A percentile compares a stretch with the other conserved stretches of the same genome.
phyloP scores from a whole-genome alignment of 176 grass and related monocot species.

The Ampelocalamus luodianensis region DNA sequence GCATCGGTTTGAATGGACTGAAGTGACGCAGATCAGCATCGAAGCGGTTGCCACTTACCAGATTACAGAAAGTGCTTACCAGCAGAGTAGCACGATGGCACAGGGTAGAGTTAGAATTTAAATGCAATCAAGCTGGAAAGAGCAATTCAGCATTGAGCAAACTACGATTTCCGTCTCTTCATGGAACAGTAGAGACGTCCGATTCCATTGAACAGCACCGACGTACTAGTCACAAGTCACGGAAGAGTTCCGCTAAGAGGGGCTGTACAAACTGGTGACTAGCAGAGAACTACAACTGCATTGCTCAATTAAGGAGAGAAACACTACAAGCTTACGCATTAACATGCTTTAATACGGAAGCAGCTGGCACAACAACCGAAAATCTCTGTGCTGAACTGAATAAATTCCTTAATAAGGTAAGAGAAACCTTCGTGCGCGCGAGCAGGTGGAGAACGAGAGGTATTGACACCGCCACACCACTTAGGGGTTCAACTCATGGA shows the following conservation, averaged over 20 bases:
- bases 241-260: not conserved
- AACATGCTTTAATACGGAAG: not conserved
- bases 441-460: not conserved
- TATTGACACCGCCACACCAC: not conserved
- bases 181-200: too few species aligned
- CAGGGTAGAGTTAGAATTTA: too few species aligned
- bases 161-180: too few species aligned
- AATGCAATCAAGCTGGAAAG: too few species aligned
- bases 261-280: not conserved
- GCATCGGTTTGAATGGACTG: too few species aligned
- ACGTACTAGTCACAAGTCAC: not conserved
- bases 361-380: not conserved
- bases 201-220: not conserved
- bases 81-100: too few species aligned
- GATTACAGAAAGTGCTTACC: too few species aligned
- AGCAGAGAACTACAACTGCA: not conserved
- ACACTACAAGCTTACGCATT: not conserved
- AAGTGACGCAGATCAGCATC: too few species aligned
- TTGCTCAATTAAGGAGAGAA: not conserved
- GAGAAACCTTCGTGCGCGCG: not conserved
- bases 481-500: not conserved
- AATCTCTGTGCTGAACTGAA: conserved; percentile 3
- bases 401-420: not conserved
- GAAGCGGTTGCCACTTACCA: too few species aligned
- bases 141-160: too few species aligned